Conservation (phyloP, 305 asterid genomes). For the Fraxinus albicans region DNA sequence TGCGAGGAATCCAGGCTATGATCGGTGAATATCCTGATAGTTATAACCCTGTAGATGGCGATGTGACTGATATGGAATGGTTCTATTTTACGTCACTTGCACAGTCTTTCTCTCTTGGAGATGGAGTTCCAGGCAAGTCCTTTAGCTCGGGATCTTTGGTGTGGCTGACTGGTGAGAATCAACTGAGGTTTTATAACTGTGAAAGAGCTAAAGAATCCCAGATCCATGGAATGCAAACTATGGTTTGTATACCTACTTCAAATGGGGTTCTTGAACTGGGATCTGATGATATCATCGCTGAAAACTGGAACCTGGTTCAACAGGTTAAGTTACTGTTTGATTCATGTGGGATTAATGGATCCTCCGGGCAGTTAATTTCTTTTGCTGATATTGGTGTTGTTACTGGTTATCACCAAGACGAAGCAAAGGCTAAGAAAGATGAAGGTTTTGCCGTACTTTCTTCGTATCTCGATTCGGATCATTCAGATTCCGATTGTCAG, state of each 20-base stretch:
- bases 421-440: neutral
- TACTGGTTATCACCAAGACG: conserved; percentile 19
- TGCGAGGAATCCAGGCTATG: conserved; percentile 49
- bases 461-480: conserved; percentile 36
- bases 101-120: conserved; percentile 47
- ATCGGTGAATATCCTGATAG: conserved; percentile 26
- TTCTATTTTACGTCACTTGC: conserved; percentile 80
- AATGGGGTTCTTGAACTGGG: conserved; percentile 66
- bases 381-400: conserved; percentile 31
- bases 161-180: conserved; percentile 58
- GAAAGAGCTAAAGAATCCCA: conserved; percentile 69
- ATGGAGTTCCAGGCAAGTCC: conserved; percentile 62
- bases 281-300: conserved; percentile 39
- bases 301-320: conserved; percentile 46
- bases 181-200: conserved; percentile 57
- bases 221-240: conserved; percentile 59
- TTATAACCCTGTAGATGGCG: conserved; percentile 25
- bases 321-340: conserved; percentile 41
- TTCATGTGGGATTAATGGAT: neutral
- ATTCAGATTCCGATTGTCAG: conserved; percentile 40
- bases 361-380: conserved; percentile 14
- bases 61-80: conserved; percentile 76
- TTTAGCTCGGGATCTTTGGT: conserved; percentile 46
- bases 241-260: conserved; percentile 56
- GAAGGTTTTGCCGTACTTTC: neutral